A percentile compares a stretch with the other conserved stretches of the same genome.
Evolutionary conservation across 495 filamentous ascomycete species (phyloP).

Genomic region (Aspergillus cristatus): DNA sequence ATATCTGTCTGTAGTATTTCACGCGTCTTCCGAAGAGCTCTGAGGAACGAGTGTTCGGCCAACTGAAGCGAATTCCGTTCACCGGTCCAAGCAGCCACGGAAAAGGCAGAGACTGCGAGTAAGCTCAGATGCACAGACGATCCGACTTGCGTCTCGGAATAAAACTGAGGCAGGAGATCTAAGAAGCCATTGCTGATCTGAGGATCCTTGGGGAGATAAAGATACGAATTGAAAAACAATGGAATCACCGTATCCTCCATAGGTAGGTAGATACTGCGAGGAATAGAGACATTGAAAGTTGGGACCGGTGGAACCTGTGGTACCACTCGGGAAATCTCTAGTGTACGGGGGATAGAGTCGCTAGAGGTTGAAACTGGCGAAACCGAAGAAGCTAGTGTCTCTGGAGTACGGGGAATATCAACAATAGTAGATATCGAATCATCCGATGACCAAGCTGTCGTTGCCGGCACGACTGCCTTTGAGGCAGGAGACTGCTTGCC

Average conservation of each 20-base stretch:
- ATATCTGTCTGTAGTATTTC: conserved; percentile 41
- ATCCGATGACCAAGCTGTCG: neutral
- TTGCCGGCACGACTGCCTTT: neutral
- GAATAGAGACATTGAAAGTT: neutral
- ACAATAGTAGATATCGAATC: neutral
- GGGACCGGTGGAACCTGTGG: neutral
- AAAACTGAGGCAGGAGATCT: conserved; percentile 47
- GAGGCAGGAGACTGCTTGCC: neutral
- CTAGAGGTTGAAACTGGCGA: too few species aligned
- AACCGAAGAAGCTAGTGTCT: too few species aligned
- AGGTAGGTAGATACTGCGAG: conserved; percentile 13
- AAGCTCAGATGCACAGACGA: conserved; percentile 48
- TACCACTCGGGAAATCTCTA: too few species aligned
- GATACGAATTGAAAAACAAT: conserved; percentile 27
- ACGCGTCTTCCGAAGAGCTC: conserved; percentile 46
- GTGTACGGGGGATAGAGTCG: too few species aligned
- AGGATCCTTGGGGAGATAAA: conserved; percentile 23
- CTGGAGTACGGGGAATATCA: neutral
- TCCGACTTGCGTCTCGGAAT: conserved; percentile 35
- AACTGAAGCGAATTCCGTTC: conserved; percentile 29
- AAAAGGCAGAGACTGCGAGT: conserved; percentile 50
- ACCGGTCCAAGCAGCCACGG: conserved; percentile 33
- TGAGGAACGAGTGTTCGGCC: conserved; percentile 27
- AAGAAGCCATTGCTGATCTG: conserved; percentile 22
- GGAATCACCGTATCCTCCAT: conserved; percentile 25